Evolutionary conservation across 129 eudicot genomes (phyloP), one percentile per base, ranked within the genome.

Genomic region (Flaveria ramosissima): DNA sequence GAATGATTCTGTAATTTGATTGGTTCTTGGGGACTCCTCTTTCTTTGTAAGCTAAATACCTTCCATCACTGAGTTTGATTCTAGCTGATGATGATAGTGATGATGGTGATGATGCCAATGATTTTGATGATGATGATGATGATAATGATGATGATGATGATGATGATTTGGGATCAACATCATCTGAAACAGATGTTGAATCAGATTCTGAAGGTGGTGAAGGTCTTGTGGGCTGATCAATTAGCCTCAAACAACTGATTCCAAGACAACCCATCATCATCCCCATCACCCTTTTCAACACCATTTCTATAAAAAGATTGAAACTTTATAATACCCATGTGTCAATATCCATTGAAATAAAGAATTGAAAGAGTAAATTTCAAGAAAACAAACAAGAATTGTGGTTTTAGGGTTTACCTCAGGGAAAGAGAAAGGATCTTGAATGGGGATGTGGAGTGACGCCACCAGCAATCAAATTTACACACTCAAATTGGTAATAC

Each of bases 21-120:
- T 75, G 71, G 68, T 78, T 80, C 76, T 83, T 95, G 52, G 97
- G 84, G 61, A 95, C 99, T 24, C 99, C 99, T 71, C 84, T 86
- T 71, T 95, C 99, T 71, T 78, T 83, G 69, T 95, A 95, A 70
- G 96, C 94, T 79, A 95, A 70, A 6, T 24, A 78, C 65, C 99
- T 89, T 17, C 99, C 99, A 86, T 95, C 99, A 78, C 88, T 78
- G n/a, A 95, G 89, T 73, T 75, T 92, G 74, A 95, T 82, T 72
- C 83, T 86, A 15, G 71, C 74, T 6, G 86, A 74, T 52, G 56
- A 56, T 39, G 60, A 72, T 41, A 30, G 4, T 43, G 70, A 43
- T 64, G 86, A 67, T 19, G 41, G 47, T 43, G 71, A 27, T 45
- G 41, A 36, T 36, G 41, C 41, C 41, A 36, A 36, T 36, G 41